Conservation (phyloP, 306 rosid species). For the Malus asiatica region DNA sequence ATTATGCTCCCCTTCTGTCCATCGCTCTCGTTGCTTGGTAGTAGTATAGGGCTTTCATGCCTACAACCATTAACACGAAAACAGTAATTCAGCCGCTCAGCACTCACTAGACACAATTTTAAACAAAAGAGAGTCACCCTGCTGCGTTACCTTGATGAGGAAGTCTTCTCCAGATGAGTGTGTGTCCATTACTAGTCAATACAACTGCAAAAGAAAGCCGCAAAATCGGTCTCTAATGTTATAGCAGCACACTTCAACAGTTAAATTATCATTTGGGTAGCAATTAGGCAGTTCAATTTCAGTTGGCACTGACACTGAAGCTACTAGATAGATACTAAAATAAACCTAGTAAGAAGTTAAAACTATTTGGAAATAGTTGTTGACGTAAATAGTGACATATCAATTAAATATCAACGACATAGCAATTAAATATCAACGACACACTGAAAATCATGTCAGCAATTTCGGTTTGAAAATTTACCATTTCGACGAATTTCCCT, state of each 20-base stretch:
- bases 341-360: too few relatives aligned
- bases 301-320: not conserved
- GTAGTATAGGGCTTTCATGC: constrained; percentile 85
- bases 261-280: constrained; percentile 44
- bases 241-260: constrained; percentile 40
- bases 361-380: too few relatives aligned
- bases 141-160: constrained; percentile 51
- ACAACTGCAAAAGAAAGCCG: constrained; percentile 35
- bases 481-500: too few relatives aligned
- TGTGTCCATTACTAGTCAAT: constrained; percentile 55
- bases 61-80: constrained; percentile 35
- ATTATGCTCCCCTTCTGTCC: constrained; percentile 95
- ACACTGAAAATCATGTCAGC: too few relatives aligned
- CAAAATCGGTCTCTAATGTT: too few relatives aligned
- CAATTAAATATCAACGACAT: too few relatives aligned
- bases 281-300: constrained; percentile 36
- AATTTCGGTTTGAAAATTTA: too few relatives aligned
- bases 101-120: not conserved
- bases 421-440: too few relatives aligned
- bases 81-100: constrained; percentile 16
- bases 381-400: too few relatives aligned
- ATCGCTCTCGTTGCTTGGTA: constrained; percentile 93
- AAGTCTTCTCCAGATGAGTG: constrained; percentile 74
- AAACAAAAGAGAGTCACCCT: constrained; percentile 1
- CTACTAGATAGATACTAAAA: not conserved